A percentile compares a stretch with the other conserved stretches of the same genome.
Conservation (phyloP, 768 basidiomycete genomes). For the Auricularia cornea region DNA sequence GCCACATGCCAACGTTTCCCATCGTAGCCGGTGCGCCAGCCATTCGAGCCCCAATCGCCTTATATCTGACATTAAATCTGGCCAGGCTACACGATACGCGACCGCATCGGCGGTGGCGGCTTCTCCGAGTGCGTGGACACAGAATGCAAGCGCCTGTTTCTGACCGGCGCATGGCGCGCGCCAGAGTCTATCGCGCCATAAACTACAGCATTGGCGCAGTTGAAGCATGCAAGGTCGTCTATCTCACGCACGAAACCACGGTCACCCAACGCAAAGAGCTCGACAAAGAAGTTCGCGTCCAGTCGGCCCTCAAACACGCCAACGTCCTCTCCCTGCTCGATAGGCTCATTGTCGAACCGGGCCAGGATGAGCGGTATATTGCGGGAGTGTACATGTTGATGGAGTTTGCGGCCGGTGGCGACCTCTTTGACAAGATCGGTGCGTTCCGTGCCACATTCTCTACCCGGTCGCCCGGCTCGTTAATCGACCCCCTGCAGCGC, state of each 20-base stretch:
- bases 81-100: constrained; percentile 59
- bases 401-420: constrained; percentile 88
- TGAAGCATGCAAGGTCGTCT: constrained; percentile 83
- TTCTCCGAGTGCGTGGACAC: constrained; percentile 62
- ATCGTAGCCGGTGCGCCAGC: too few relatives aligned
- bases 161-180: background rate
- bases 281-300: constrained; percentile 90
- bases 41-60: too few relatives aligned
- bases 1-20: too few relatives aligned
- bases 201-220: constrained; percentile 55
- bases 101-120: constrained; percentile 79
- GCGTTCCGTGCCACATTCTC: constrained; percentile 17
- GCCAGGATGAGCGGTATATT: constrained; percentile 35
- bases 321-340: constrained; percentile 82
- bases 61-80: too few relatives aligned
- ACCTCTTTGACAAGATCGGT: constrained; percentile 99
- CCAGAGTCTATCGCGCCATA: constrained; percentile 77
- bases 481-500: constrained; percentile 42
- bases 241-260: constrained; percentile 52
- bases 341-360: constrained; percentile 60
- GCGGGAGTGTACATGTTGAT: constrained; percentile 89
- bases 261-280: constrained; percentile 67
- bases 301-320: constrained; percentile 65
- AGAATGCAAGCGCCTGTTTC: background rate
- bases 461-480: background rate